phyloP scores from a whole-genome alignment of 2,329 filamentous ascomycete genomes.

The Gyromitra esculenta region DNA sequence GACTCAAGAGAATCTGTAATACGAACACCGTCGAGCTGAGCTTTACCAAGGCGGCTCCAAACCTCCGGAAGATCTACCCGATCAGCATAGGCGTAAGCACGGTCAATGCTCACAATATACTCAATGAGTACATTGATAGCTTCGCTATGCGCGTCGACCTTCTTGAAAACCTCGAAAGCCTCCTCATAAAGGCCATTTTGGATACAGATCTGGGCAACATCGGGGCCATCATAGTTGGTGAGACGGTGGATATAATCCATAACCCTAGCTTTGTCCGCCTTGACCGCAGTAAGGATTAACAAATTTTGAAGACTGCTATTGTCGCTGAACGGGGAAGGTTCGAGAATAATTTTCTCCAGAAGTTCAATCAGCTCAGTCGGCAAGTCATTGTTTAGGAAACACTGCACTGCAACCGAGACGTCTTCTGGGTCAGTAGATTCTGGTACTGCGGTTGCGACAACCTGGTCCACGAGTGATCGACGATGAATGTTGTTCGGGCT shows the following conservation, averaged over 20 bases:
- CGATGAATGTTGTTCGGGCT: constrained; percentile 96
- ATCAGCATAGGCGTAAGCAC: constrained; percentile 94
- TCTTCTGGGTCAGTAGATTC: constrained; percentile 92
- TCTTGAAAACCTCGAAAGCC: constrained; percentile 98
- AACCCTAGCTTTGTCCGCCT: constrained; percentile 92
- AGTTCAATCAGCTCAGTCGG: constrained; percentile 95
- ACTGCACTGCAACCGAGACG: constrained; percentile 91
- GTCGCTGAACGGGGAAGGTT: constrained; percentile 98
- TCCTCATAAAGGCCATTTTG: constrained; percentile 95
- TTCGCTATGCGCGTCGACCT: constrained; percentile 86
- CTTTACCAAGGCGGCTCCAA: constrained; percentile 98
- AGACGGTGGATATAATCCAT: constrained; percentile 97
- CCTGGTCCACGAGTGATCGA: constrained; percentile 92
- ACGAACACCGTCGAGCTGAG: constrained; percentile 93
- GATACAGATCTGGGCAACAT: constrained; percentile 92
- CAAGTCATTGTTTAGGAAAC: constrained; percentile 89
- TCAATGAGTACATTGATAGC: constrained; percentile 94
- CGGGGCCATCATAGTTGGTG: constrained; percentile 86
- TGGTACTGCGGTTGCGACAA: constrained; percentile 92
- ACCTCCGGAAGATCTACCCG: constrained; percentile 93
- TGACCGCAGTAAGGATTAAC: constrained; percentile 93
- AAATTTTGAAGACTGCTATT: constrained; percentile 96
- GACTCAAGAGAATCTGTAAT: constrained; percentile 93
- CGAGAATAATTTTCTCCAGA: constrained; percentile 98
- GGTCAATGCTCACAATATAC: constrained; percentile 96